A percentile compares a stretch with the other conserved stretches of the same genome.
phyloP scores from a whole-genome alignment of 139 green algal species.

The Coelastrella sp. region DNA sequence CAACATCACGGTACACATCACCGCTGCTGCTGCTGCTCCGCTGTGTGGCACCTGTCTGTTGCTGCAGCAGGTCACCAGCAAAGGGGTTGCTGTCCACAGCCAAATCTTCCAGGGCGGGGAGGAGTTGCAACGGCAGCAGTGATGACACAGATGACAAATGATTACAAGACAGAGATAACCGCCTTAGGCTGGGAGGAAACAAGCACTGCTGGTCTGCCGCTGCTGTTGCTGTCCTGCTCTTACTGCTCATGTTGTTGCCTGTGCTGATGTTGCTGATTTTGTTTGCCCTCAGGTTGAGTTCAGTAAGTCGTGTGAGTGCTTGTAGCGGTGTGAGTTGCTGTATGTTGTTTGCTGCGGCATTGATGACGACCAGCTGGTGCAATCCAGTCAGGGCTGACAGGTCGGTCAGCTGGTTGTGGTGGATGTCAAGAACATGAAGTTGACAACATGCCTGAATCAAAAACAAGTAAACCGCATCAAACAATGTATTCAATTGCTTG shows the following conservation, averaged over 20 bases:
- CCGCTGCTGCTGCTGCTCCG: not conserved
- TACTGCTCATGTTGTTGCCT: not conserved
- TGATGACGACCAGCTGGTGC: not conserved
- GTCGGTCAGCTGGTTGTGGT: not conserved
- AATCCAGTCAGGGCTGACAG: not conserved
- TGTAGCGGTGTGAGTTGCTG: not conserved
- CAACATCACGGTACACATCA: not conserved
- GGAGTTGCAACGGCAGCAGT: not conserved
- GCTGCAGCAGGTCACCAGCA: not conserved
- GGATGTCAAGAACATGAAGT: not conserved
- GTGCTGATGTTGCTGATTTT: not conserved
- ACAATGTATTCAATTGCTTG: no score
- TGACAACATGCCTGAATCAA: not conserved
- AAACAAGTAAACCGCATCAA: no score
- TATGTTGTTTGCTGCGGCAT: slow-evolving; percentile 14
- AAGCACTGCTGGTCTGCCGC: no score
- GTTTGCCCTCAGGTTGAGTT: slow-evolving; percentile 10
- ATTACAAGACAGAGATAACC: slow-evolving; percentile 10
- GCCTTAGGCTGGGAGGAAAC: slow-evolving; percentile 20
- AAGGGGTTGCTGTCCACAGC: slow-evolving; percentile 21
- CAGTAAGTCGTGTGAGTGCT: not conserved
- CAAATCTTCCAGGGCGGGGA: not conserved
- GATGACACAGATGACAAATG: not conserved
- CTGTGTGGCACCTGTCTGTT: not conserved
- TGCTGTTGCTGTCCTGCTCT: slow-evolving; percentile 8